Evolutionary conservation across 768 basidiomycete genomes (phyloP).

Genomic region (Leucosporidium scottii): DNA sequence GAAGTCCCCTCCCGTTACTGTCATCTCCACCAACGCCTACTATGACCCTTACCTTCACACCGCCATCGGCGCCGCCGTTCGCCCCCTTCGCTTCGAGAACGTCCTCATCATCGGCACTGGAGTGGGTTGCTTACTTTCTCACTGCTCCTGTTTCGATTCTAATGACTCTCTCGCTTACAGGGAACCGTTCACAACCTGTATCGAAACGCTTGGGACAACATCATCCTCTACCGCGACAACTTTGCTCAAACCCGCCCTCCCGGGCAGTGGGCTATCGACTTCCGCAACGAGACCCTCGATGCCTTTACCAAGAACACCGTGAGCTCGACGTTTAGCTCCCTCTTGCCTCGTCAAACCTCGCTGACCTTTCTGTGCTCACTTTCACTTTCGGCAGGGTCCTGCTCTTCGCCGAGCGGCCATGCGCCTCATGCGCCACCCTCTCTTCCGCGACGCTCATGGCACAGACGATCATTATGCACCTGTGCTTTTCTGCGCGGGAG

Average conservation of each 20-base stretch:
- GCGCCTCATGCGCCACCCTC: constrained; percentile 9
- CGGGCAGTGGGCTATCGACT: constrained; percentile 31
- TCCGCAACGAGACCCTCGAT: constrained; percentile 20
- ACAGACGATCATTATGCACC: constrained; percentile 35
- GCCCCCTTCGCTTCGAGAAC: constrained; percentile 21
- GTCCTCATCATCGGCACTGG: constrained; percentile 27
- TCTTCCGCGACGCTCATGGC: constrained; percentile 26
- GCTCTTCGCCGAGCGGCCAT: constrained; percentile 4
- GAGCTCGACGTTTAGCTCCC: neutral
- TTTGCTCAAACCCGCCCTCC: constrained; percentile 27
- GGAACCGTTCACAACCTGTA: constrained; percentile 1
- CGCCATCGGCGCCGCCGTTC: constrained; percentile 27
- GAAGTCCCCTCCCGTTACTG: constrained; percentile 6
- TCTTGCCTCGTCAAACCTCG: neutral
- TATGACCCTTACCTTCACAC: constrained; percentile 28
- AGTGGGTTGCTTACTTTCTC: neutral
- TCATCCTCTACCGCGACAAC: constrained; percentile 28
- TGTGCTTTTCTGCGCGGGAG: constrained; percentile 33
- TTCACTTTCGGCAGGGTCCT: constrained; percentile 7
- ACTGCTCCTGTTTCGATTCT: too few species aligned
- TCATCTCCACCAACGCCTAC: constrained; percentile 28
- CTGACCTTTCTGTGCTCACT: too few species aligned
- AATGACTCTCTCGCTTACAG: neutral
- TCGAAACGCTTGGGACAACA: constrained; percentile 5
- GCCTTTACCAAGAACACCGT: constrained; percentile 29